A percentile compares a stretch with the other conserved stretches of the same genome.
Conservation (phyloP, 805 yeast species). For the Candida ovalis region DNA sequence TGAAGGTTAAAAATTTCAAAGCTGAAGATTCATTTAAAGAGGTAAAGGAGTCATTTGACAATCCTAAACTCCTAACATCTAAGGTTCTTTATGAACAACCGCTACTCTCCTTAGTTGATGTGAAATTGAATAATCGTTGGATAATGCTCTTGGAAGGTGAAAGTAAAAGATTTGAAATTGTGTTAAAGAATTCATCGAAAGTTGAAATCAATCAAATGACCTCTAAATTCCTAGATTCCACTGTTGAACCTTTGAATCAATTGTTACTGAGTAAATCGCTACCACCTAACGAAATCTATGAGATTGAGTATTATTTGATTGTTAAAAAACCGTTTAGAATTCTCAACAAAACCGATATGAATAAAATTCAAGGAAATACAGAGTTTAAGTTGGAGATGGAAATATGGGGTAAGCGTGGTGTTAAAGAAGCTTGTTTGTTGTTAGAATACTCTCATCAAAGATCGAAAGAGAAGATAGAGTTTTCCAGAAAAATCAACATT, state of each 20-base stretch:
- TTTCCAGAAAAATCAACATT: constrained; percentile 56
- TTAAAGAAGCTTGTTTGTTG: constrained; percentile 58
- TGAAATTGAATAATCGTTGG: constrained; percentile 60
- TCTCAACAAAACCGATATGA: constrained; percentile 42
- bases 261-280: constrained; percentile 43
- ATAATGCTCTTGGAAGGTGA: constrained; percentile 82
- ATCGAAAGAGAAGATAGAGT: constrained; percentile 20
- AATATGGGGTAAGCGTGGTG: constrained; percentile 69
- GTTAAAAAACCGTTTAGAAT: constrained; percentile 56
- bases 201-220: constrained; percentile 54
- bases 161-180: constrained; percentile 43
- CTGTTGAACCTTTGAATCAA: constrained; percentile 59
- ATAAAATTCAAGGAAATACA: constrained; percentile 35
- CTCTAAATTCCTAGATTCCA: constrained; percentile 68
- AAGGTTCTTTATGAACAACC: constrained; percentile 51
- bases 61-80: constrained; percentile 30
- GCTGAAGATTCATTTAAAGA: constrained; percentile 4
- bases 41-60: neutral
- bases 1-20: constrained; percentile 8
- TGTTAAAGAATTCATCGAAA: constrained; percentile 54
- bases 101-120: constrained; percentile 45
- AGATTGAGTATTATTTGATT: constrained; percentile 65
- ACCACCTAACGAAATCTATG: constrained; percentile 64
- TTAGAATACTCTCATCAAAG: constrained; percentile 57
- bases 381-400: constrained; percentile 48